A percentile compares a stretch with the other conserved stretches of the same genome.
phyloP scores from a whole-genome alignment of 345 rosid species.

The rapeseed (Brassica napus) region Da-Ae NC_063440.1:13893001-13893500 shows the following conservation, averaged over 20 bases:
- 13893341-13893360: constrained; percentile 79
- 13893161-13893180: constrained; percentile 26
- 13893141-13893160: constrained; percentile 36
- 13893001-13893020: constrained; percentile 24
- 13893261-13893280: constrained; percentile 67
- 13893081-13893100: constrained; percentile 9
- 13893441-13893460: constrained; percentile 86
- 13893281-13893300: constrained; percentile 89
- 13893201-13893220: constrained; percentile 95
- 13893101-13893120: constrained; percentile 34
- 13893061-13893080: constrained; percentile 23
- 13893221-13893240: constrained; percentile 81
- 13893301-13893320: constrained; percentile 63
- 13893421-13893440: constrained; percentile 79
- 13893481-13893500: constrained; percentile 8
- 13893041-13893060: neutral
- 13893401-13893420: constrained; percentile 89
- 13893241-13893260: constrained; percentile 87
- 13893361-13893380: constrained; percentile 62
- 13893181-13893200: constrained; percentile 71
- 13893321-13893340: constrained; percentile 66
- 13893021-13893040: constrained; percentile 17
- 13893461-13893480: constrained; percentile 85
- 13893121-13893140: constrained; percentile 61
- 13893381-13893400: constrained; percentile 73